Evolutionary conservation across 371 early-diverging fungal genomes (phyloP).

Genomic region (Mucor mucedo): DNA sequence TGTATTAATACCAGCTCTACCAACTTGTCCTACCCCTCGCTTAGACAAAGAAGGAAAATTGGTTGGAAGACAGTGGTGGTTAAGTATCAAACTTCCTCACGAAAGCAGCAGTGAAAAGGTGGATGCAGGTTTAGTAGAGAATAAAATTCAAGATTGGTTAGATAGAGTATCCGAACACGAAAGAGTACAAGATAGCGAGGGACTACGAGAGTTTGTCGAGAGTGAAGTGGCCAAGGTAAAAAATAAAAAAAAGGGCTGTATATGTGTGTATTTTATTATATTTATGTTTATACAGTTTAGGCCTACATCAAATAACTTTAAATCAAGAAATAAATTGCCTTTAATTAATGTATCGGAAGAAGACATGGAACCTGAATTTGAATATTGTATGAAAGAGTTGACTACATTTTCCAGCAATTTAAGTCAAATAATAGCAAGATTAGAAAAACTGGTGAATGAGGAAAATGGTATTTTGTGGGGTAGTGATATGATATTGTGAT

Average conservation of each 20-base stretch:
- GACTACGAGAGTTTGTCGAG: slow-evolving; percentile 52
- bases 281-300: slow-evolving; percentile 22
- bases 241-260: too few relatives aligned
- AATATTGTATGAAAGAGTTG: slow-evolving; percentile 20
- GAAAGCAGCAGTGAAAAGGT: slow-evolving; percentile 1
- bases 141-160: slow-evolving; percentile 45
- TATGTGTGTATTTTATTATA: not conserved
- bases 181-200: slow-evolving; percentile 41
- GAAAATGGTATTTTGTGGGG: slow-evolving; percentile 18
- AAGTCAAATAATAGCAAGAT: not conserved
- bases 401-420: slow-evolving; percentile 17
- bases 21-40: slow-evolving; percentile 41
- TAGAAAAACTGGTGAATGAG: slow-evolving; percentile 18
- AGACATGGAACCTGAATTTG: slow-evolving; percentile 46
- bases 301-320: slow-evolving; percentile 10
- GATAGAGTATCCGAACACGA: slow-evolving; percentile 42
- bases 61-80: slow-evolving; percentile 46
- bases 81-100: slow-evolving; percentile 20
- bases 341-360: slow-evolving; percentile 23
- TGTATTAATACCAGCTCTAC: slow-evolving; percentile 42
- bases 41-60: slow-evolving; percentile 37
- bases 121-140: slow-evolving; percentile 21
- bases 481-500: not conserved
- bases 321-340: slow-evolving; percentile 17
- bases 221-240: slow-evolving; percentile 47